Base-by-base conservation (phyloP, 176 grass and related monocot species). In the Chrysopogon serrulatus region DNA sequence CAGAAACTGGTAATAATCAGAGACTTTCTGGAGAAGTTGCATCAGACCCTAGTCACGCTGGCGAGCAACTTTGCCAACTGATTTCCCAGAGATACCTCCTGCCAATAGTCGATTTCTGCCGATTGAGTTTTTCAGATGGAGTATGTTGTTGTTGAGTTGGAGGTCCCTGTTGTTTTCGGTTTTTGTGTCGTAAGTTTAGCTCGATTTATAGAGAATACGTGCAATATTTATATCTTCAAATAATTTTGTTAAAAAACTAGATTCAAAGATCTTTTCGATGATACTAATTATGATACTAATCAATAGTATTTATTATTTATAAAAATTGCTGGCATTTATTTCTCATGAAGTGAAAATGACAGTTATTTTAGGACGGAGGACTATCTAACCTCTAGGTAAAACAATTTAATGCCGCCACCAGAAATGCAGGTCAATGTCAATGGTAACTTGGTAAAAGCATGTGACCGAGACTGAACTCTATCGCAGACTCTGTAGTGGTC, bases 41-140 rank as follows among this genome's bases (percentile, higher is more conserved):
- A 69, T 87, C 85, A 82, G 21, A 37, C 34, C 14, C 2, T 36
- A 35, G 71, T 68, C 79, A 82, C 23, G 85, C 79, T 87, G 60
- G 9, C 47, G 27, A 45, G 33, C 54, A 3, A 6, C 10, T 10
- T 37, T 12, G 10, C 17, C 0, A 70, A 30, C 34, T 39, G 23
- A 31, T 21, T 70, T 82, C 14, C 21, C n/a, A 39, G 26, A 26
- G 26, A 44, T 44, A 53, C n/a, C 21, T 68, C 76, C 5, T 27
- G 8, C 14, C 12, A 16, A 48, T 12, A 4, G 13, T 37, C 6
- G 51, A 74, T 39, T 8, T 37, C 66, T 86, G 30, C 49, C 30
- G 23, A 16, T 71, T 17, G 42, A 51, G 8, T 21, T 74, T 5
- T 75, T 7, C 7, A 53, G 9, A 33, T 31, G 3, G 30, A 80